Evolutionary conservation across 495 filamentous ascomycete genomes (phyloP).

Genomic region (Aspergillus funiculosus): DNA sequence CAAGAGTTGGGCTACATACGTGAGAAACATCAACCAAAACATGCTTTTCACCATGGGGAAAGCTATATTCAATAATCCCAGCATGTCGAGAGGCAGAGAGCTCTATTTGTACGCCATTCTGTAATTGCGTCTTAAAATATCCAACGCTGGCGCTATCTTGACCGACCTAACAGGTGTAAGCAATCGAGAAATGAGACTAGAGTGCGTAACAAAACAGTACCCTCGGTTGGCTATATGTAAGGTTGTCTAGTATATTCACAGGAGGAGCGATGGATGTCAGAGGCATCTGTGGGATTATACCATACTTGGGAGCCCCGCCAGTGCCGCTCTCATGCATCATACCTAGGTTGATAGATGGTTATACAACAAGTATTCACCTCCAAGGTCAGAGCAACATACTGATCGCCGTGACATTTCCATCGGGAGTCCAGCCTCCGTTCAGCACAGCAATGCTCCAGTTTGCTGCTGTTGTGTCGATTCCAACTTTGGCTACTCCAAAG

Average conservation of each 20-base stretch:
- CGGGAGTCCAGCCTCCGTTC: slow-evolving; percentile 53
- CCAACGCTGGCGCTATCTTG: slow-evolving; percentile 52
- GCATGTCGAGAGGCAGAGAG: slow-evolving; percentile 55
- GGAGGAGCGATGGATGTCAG: slow-evolving; percentile 27
- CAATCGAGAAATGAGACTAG: not conserved
- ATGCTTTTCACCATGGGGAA: slow-evolving; percentile 43
- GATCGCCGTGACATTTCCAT: slow-evolving; percentile 58
- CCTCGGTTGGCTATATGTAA: slow-evolving; percentile 37
- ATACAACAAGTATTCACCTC: not conserved
- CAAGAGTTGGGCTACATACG: slow-evolving; percentile 26
- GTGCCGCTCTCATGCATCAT: slow-evolving; percentile 69
- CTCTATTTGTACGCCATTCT: slow-evolving; percentile 51
- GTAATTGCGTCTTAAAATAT: slow-evolving; percentile 54
- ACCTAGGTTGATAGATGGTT: slow-evolving; percentile 12
- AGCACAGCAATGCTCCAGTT: slow-evolving; percentile 45
- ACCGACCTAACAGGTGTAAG: slow-evolving; percentile 24
- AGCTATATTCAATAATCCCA: slow-evolving; percentile 56
- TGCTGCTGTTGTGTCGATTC: slow-evolving; percentile 52
- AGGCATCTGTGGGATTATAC: slow-evolving; percentile 61
- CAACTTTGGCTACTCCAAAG: slow-evolving; percentile 63
- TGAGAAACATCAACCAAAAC: slow-evolving; percentile 62
- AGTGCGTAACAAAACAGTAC: slow-evolving; percentile 5
- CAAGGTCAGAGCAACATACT: slow-evolving; percentile 20
- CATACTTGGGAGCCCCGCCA: slow-evolving; percentile 65
- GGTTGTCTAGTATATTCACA: slow-evolving; percentile 38